Evolutionary conservation across 2,329 filamentous ascomycete genomes (phyloP).

Genomic region (Fusarium sp.): DNA sequence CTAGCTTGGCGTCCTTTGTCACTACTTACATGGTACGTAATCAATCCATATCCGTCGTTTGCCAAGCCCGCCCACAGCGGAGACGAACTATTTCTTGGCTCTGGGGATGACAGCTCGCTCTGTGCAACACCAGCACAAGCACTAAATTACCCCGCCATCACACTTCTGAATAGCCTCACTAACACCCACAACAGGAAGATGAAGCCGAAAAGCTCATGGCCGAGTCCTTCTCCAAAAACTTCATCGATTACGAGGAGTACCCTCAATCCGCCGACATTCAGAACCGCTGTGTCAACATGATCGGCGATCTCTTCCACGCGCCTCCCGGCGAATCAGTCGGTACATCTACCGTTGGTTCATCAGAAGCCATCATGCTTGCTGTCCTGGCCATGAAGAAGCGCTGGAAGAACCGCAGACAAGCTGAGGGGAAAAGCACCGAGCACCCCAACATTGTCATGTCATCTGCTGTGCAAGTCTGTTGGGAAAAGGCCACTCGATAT

Average conservation of each 20-base stretch:
- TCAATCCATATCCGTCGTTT: neutral
- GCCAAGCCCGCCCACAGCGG: conserved; percentile 19
- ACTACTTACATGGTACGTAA: conserved; percentile 89
- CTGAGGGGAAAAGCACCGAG: conserved; percentile 82
- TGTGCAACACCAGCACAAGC: neutral
- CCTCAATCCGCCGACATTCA: conserved; percentile 86
- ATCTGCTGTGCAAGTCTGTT: conserved; percentile 94
- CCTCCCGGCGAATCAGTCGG: conserved; percentile 79
- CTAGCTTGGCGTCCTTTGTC: conserved; percentile 88
- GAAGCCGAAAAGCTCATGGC: conserved; percentile 96
- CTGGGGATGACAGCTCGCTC: conserved; percentile 1
- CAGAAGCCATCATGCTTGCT: conserved; percentile 86
- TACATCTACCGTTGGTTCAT: conserved; percentile 88
- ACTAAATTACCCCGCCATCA: conserved; percentile 4
- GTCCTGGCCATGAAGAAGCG: conserved; percentile 94
- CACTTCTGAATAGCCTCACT: conserved; percentile 31
- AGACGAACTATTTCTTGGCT: conserved; percentile 31
- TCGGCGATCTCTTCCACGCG: conserved; percentile 87
- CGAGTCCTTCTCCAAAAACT: conserved; percentile 93
- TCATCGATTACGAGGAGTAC: conserved; percentile 90
- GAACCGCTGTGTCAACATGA: conserved; percentile 92
- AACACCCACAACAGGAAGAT: conserved; percentile 71
- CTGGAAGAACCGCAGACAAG: conserved; percentile 88
- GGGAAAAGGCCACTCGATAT: conserved; percentile 91
- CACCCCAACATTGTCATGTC: conserved; percentile 95